Evolutionary conservation across 106 monocot species (phyloP).

Genomic region (Platanthera guangdongensis): DNA sequence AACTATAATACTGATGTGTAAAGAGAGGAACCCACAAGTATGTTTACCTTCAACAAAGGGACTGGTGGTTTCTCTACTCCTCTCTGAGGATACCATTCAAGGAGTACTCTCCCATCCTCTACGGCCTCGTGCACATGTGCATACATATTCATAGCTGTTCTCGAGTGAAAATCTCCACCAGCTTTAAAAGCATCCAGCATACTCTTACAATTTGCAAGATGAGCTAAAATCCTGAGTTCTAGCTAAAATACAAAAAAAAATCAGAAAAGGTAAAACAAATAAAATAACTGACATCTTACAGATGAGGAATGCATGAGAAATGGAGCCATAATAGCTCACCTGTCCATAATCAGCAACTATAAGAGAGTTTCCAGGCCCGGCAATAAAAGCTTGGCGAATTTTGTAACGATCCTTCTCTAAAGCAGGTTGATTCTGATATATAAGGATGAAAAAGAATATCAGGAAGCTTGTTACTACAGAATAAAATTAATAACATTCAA

Average conservation of each 20-base stretch:
- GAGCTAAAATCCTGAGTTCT: constrained; percentile 96
- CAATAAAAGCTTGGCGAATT: constrained; percentile 96
- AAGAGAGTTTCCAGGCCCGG: constrained; percentile 77
- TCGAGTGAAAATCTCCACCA: constrained; percentile 98
- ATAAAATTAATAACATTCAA: too few species aligned
- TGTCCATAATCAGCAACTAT: constrained; percentile 99
- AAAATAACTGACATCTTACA: neutral
- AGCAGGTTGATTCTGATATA: constrained; percentile 87
- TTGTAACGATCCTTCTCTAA: constrained; percentile 96
- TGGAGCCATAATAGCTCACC: constrained; percentile 25
- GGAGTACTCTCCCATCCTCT: constrained; percentile 58
- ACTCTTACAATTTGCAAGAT: constrained; percentile 81
- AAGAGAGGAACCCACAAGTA: neutral
- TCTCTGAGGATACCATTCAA: constrained; percentile 88
- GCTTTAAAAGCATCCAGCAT: constrained; percentile 93
- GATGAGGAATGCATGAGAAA: neutral
- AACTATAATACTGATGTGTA: neutral
- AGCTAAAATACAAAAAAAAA: constrained; percentile 27
- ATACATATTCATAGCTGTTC: constrained; percentile 99
- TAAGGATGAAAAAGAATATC: neutral
- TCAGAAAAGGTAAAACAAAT: neutral
- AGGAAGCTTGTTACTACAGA: neutral
- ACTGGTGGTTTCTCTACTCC: constrained; percentile 91
- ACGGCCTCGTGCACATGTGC: constrained; percentile 66
- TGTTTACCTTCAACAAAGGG: constrained; percentile 80